Percentiles rank a stretch among this genome's conserved stretches.
phyloP scores from a whole-genome alignment of 1,284 basidiomycete genomes.

The Malassezia slooffiae region DNA sequence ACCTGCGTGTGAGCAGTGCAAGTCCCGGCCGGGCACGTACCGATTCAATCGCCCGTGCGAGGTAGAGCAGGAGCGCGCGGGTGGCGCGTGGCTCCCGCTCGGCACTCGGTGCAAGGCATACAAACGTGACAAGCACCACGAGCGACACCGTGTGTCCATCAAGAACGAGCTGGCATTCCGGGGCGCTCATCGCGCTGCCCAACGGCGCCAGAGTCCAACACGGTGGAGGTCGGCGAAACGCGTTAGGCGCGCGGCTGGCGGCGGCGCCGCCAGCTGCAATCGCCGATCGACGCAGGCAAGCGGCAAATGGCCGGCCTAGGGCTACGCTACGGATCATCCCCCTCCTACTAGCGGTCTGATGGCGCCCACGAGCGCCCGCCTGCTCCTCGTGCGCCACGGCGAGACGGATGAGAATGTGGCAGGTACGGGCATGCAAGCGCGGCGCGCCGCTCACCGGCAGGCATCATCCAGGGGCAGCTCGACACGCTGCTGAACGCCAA shows the following conservation, averaged over 20 bases:
- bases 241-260: too few relatives aligned
- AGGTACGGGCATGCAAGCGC: too few relatives aligned
- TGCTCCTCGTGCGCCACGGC: constrained; percentile 39
- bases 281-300: too few relatives aligned
- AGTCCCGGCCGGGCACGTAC: too few relatives aligned
- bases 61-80: constrained; percentile 3
- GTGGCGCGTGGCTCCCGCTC: constrained; percentile 1
- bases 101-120: constrained; percentile 1
- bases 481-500: constrained; percentile 36
- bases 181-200: too few relatives aligned
- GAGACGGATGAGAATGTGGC: constrained; percentile 40
- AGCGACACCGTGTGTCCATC: constrained; percentile 9
- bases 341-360: too few relatives aligned
- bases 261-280: too few relatives aligned
- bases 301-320: too few relatives aligned
- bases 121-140: constrained; percentile 9
- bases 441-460: constrained; percentile 4
- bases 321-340: too few relatives aligned
- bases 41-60: constrained; percentile 9
- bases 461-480: constrained; percentile 43
- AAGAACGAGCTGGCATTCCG: constrained; percentile 8
- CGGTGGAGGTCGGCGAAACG: too few relatives aligned
- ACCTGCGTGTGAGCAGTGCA: constrained; percentile 1
- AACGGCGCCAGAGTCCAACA: too few relatives aligned
- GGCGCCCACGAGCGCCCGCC: constrained; percentile 12